These are phyloP conservation scores for Echites panduratus DNA, from an alignment of 257 asterid genomes.

Conservation along the genomic window DNA sequence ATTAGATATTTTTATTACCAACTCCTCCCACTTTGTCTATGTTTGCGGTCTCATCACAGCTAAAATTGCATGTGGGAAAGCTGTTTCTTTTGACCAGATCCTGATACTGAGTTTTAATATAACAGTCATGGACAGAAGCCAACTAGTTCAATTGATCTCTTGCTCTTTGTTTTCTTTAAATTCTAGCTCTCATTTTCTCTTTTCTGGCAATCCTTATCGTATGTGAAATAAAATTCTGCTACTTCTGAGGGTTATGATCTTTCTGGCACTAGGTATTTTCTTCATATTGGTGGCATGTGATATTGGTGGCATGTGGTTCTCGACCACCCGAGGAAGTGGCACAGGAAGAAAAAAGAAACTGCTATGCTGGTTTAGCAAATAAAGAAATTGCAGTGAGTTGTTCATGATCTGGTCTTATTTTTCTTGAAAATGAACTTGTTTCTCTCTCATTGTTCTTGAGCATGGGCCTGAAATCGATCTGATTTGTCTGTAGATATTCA, in stretches of 20 bases:
- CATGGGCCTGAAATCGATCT: too few species aligned
- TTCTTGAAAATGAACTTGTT: not conserved
- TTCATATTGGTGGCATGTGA: not conserved
- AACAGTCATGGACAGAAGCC: not conserved
- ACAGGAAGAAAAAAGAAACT: too few species aligned
- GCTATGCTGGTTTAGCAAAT: not conserved
- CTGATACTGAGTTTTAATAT: not conserved
- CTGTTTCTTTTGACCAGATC: slow-evolving; percentile 5
- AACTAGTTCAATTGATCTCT: not conserved
- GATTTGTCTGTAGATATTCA: not conserved
- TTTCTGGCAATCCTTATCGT: not conserved
- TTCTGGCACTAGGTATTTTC: not conserved
- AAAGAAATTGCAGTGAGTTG: not conserved
- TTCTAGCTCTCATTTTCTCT: not conserved
- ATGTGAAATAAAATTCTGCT: not conserved
- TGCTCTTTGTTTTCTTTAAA: not conserved
- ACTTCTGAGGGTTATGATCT: not conserved
- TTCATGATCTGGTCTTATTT: not conserved
- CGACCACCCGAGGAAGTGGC: too few species aligned
- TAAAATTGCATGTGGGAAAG: slow-evolving; percentile 1
- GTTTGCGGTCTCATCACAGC: slow-evolving; percentile 3
- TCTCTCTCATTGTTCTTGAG: not conserved
- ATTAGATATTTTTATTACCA: slow-evolving; percentile 10
- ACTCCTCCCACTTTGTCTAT: slow-evolving; percentile 12
- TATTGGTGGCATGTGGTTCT: not conserved